These are phyloP conservation scores for Pilatotrama ljubarskyi DNA, from an alignment of 768 basidiomycete species.

Conservation along the genomic window DNA sequence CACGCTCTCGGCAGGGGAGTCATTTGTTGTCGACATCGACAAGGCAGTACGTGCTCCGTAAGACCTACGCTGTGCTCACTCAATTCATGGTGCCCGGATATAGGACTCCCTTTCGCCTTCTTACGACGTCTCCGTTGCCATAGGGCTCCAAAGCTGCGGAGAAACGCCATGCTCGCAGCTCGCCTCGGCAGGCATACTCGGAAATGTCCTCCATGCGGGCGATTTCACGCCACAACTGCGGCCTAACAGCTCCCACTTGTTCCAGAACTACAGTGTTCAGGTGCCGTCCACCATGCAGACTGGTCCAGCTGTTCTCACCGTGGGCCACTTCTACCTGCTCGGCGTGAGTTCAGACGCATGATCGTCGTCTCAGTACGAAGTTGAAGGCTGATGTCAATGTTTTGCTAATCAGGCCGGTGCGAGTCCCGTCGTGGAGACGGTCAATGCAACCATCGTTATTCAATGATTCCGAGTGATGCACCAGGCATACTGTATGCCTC, in stretches of 20 bases:
- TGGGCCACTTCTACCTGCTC: conserved; percentile 22
- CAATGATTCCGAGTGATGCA: too few relatives aligned
- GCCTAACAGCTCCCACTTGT: conserved; percentile 3
- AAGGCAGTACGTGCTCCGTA: not conserved
- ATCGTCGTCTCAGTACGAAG: too few relatives aligned
- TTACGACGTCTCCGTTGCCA: conserved; percentile 4
- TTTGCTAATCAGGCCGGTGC: not conserved
- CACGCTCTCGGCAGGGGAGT: not conserved
- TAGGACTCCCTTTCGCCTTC: conserved; percentile 9
- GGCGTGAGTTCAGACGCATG: conserved; percentile 16
- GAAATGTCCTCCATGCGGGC: not conserved
- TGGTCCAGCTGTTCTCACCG: conserved; percentile 15
- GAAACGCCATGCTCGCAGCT: not conserved
- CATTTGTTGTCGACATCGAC: conserved; percentile 8
- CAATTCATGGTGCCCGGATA: not conserved
- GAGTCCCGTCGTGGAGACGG: not conserved
- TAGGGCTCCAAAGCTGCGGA: conserved; percentile 5
- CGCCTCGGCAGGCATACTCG: not conserved
- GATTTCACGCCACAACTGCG: conserved; percentile 1
- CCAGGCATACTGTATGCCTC: too few relatives aligned
- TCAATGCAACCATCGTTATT: not conserved
- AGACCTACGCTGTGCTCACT: not conserved
- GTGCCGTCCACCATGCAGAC: conserved; percentile 20
- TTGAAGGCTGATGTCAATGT: not conserved
- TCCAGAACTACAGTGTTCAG: conserved; percentile 30